Evolutionary conservation across 176 grass and related monocot genomes (phyloP), one percentile per base, ranked within the genome.

Genomic region (Lolium perenne): DNA sequence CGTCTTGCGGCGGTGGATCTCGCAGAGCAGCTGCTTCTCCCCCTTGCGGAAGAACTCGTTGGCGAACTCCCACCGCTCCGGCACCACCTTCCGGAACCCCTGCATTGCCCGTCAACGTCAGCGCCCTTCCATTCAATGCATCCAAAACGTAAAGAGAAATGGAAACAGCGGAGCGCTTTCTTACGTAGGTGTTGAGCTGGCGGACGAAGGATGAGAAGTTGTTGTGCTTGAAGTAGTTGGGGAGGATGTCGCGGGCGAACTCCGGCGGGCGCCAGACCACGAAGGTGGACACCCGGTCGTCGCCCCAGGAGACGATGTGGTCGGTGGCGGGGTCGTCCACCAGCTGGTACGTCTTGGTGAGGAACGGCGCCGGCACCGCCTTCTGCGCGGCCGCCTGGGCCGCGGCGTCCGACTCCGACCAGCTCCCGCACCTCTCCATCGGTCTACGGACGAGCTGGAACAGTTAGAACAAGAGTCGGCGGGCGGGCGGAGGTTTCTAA

Each of bases 161-260:
- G 68, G 53, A 14, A 20, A 59, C 0, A 10, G 53, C 41, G 23
- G n/a, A 8, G 41, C 3, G 29, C 26, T 5, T 41, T 17, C 89
- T 87, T 63, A 98, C 96, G 90, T 98, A 98, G 78, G 96, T 98
- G 88, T 98, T 98, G 84, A 98, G 96, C 85, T 98, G 96, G 70
- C 96, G 96, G 56, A 98, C 96, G 79, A 98, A 98, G 49, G 93
- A 95, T 8, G 96, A 98, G 92, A 98, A 98, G 86, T 98, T 98
- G 71, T 95, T 98, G 71, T 98, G 96, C 92, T 98, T 98, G 94
- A 98, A 98, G 84, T 86, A 98, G 84, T 90, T 95, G 79, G 96
- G 96, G n/a, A 98, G 93, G 82, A 98, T 83, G 88, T 98, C 96
- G 8, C 93, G 92, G 1, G 93, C 96, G 86, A 98, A 98, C 93